Evolutionary conservation across 2,329 filamentous ascomycete species (phyloP), one percentile per base, ranked within the genome.

Genomic region (Ramichloridium luteum): DNA sequence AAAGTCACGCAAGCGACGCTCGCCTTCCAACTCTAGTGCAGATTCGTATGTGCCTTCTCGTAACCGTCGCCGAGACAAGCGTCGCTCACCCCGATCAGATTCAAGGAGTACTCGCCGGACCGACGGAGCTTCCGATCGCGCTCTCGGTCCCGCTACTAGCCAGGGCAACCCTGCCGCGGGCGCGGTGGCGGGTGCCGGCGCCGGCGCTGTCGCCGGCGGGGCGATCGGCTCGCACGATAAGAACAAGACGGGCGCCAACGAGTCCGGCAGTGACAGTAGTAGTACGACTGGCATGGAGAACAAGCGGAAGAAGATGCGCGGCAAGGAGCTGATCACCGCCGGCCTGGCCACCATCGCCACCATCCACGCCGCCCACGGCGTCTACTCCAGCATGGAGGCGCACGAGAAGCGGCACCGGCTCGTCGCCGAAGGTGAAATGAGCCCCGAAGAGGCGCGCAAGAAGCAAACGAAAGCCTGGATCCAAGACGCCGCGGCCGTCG

Each of bases 301-400:
- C 43, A 59, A 63, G 48, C 62, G 66, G 32, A 78, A 74, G 56
- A 76, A 77, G 50, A 65, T 77, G 60, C 66, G 66, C 60, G 69
- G 72, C 54, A 77, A 77, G 57, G 71, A 77, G 62, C 55, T 77
- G 48, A 51, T 79, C 41, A 77, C 74, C 43, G 70, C 73, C 33
- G 74, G 75, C 40, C 59, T 80, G 36, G 75, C 76, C 32, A 74
- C 72, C 35, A 68, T 80, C 37, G 76, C 76, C 22, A 79, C 75
- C 16, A 77, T 80, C 40, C 74, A 80, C 56, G 75, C 75, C 14
- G 75, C 72, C 10, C 74, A 80, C 51, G 68, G 65, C 39, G 62
- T 80, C 33, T 74, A 77, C 55, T 63, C 67, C 40, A 71, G 68
- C 46, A 67, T 77, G 59, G 70, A 75, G 44, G 73, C 74, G 38